Evolutionary conservation across 345 rosid genomes (phyloP).

Genomic region (Camelina hispida): DNA sequence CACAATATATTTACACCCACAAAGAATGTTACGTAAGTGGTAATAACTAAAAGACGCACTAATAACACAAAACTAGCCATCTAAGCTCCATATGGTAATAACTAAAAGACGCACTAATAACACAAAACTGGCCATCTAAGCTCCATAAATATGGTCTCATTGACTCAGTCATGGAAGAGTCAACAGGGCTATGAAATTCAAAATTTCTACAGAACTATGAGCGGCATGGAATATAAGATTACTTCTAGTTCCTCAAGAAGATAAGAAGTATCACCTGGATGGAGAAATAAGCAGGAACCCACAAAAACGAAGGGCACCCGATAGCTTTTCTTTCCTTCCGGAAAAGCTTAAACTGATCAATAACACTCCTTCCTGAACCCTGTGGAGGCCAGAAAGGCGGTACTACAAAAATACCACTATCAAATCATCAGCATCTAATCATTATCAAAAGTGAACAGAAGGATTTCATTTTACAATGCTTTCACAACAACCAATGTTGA

Average conservation of each 20-base stretch:
- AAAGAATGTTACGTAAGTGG: neutral
- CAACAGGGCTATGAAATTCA: neutral
- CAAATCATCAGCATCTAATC: conserved; percentile 19
- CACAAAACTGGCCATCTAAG: conserved; percentile 8
- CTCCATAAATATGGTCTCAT: neutral
- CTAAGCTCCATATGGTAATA: neutral
- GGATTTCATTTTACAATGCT: too few relatives aligned
- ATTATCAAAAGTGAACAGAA: neutral
- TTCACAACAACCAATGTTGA: neutral
- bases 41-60: neutral
- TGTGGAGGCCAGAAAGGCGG: conserved; percentile 86
- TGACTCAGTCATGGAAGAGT: neutral
- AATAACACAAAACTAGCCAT: conserved; percentile 7
- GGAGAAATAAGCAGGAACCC: conserved; percentile 68
- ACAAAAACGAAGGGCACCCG: conserved; percentile 80
- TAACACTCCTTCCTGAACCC: conserved; percentile 75
- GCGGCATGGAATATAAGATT: neutral
- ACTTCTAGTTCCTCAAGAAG: neutral
- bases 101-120: neutral
- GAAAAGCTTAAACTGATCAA: conserved; percentile 60
- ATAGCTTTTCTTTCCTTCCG: conserved; percentile 57
- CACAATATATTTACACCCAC: neutral
- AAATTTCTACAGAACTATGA: conserved; percentile 1
- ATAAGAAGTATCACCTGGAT: conserved; percentile 60
- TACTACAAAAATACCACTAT: conserved; percentile 57